phyloP scores from a whole-genome alignment of 2,329 filamentous ascomycete species.

The Colletotrichum magnum region DNA sequence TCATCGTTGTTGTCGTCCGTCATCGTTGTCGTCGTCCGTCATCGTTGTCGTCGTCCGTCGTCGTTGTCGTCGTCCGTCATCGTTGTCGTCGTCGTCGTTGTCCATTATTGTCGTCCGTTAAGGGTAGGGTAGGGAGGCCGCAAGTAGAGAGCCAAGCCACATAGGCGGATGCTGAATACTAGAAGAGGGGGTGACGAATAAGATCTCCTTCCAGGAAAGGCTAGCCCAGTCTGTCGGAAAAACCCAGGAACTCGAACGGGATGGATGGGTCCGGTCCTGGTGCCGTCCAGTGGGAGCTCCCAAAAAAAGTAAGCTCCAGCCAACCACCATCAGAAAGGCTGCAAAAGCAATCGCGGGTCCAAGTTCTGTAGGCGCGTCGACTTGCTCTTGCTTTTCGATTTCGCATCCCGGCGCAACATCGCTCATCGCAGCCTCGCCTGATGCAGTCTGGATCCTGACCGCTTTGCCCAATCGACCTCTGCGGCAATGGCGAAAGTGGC shows the following conservation, averaged over 20 bases:
- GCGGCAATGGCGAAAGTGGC: conserved; percentile 79
- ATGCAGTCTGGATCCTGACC: conserved; percentile 40
- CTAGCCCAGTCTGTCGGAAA: conserved; percentile 24
- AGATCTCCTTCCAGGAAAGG: background rate
- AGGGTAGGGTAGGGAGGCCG: too few species aligned
- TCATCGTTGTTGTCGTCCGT: too few species aligned
- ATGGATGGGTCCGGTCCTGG: too few species aligned
- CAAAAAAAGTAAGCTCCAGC: conserved; percentile 39
- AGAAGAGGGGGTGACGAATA: too few species aligned
- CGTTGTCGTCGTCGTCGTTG: too few species aligned
- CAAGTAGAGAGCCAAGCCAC: too few species aligned
- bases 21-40: too few species aligned
- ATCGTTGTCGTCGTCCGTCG: too few species aligned
- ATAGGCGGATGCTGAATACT: too few species aligned
- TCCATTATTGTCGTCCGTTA: too few species aligned
- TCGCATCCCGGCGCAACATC: conserved; percentile 47
- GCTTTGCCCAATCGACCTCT: conserved; percentile 47
- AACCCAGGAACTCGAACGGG: conserved; percentile 23
- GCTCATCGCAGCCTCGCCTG: conserved; percentile 39
- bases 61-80: too few species aligned
- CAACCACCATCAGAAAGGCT: conserved; percentile 36
- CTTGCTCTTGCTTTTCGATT: conserved; percentile 35
- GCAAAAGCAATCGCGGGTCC: conserved; percentile 41
- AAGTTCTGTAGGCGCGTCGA: conserved; percentile 36
- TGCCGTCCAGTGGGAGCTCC: conserved; percentile 19